Percentiles rank a stretch among this genome's conserved stretches.
Conservation (phyloP, 805 yeast genomes). For the Starmerella davenportii region DNA sequence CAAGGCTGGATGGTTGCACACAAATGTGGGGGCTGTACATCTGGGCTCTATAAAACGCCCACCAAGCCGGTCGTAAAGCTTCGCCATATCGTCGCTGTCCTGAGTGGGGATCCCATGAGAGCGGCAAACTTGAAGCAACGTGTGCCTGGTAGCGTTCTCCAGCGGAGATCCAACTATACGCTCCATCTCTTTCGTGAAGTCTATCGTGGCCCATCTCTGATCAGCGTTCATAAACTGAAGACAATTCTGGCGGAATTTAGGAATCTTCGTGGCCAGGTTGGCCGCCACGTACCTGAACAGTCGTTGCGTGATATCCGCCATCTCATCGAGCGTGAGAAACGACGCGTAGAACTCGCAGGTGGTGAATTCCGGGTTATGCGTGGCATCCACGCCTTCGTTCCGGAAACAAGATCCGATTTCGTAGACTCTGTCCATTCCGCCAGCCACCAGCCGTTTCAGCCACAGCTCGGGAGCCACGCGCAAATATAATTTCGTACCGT, state of each 20-base stretch:
- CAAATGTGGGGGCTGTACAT: slow-evolving; percentile 48
- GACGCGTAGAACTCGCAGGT: slow-evolving; percentile 77
- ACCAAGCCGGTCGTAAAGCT: slow-evolving; percentile 47
- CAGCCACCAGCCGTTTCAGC: slow-evolving; percentile 65
- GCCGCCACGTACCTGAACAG: slow-evolving; percentile 30
- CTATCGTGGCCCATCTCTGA: slow-evolving; percentile 29
- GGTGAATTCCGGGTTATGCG: slow-evolving; percentile 90
- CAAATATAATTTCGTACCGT: slow-evolving; percentile 30
- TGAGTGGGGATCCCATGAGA: not conserved
- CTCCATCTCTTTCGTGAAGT: slow-evolving; percentile 52
- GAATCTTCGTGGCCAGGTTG: slow-evolving; percentile 9
- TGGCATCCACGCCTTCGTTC: slow-evolving; percentile 81
- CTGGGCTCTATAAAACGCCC: slow-evolving; percentile 46
- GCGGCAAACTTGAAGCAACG: not conserved
- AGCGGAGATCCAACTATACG: slow-evolving; percentile 30
- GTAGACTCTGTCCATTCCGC: slow-evolving; percentile 73
- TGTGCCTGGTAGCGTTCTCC: slow-evolving; percentile 23
- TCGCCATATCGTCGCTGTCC: slow-evolving; percentile 28
- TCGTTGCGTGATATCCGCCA: slow-evolving; percentile 46
- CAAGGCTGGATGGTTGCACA: slow-evolving; percentile 65
- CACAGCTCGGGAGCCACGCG: slow-evolving; percentile 92
- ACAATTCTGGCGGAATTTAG: slow-evolving; percentile 7
- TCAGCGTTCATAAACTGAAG: not conserved
- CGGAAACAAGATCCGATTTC: slow-evolving; percentile 75
- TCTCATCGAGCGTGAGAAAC: slow-evolving; percentile 44